Evolutionary conservation across 2,329 filamentous ascomycete genomes (phyloP), one percentile per base, ranked within the genome.

Genomic region (Leptographium procerum): DNA sequence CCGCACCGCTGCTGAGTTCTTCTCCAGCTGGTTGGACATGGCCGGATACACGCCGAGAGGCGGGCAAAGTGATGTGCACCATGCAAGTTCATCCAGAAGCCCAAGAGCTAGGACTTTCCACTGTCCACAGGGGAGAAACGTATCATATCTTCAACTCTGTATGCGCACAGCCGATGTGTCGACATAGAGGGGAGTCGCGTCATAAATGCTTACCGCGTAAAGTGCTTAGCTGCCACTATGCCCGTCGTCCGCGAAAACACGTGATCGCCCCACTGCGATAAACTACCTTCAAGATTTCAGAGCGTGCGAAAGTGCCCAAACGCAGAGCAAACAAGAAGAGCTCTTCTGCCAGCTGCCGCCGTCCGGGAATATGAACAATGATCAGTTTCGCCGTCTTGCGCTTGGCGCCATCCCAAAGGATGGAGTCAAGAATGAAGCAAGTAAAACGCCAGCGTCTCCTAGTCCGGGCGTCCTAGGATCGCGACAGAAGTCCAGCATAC

Each of bases 311-410:
- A n/a, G 40, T 43, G 19, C n/a, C 40, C 19, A 43, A 43, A 22
- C 36, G 52, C 22, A 50, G 54, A n/a, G n/a, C n/a, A 57, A 28
- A 14, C 50, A 7, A 22, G 45, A 33, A 14, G 28, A 52, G 10
- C 22, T 16, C 22, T 26, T 11, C 22, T 28, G 16, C 16, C 7
- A 47, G 6, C 33, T 31, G 29, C n/a, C 56, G n/a, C 22, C 34
- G 22, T 57, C 34, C 36, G 28, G 57, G 13, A 57, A 56, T 7
- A 97, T 99, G 94, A 95, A 97, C 71, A 97, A 97, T 77, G 84
- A 91, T 50, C 89, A 96, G 67, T 99, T 99, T 68, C 87, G 94
- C 57, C 87, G 87, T 63, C 80, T 97, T 8, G 72, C 96, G 26
- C 76, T 85, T 52, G 71, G 71, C 47, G 57, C 65, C 61, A 60